Evolutionary conservation across 306 rosid genomes (phyloP), one percentile per base, ranked within the genome.

Genomic region (Sindora glabra): DNA sequence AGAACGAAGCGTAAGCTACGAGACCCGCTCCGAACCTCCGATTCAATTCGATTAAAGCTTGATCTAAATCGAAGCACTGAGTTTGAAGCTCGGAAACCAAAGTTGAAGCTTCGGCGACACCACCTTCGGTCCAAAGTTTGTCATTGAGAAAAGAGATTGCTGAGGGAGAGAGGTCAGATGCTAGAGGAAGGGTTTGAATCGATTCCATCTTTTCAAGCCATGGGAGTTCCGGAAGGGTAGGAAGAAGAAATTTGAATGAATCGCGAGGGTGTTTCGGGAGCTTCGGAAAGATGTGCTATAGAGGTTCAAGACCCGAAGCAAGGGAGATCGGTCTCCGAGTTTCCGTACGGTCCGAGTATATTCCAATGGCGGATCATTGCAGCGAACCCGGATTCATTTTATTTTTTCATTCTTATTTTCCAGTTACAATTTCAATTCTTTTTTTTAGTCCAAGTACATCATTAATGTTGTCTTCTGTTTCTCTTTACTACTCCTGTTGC

Each of bases 41-140:
- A 65, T 85, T 79, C 64, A 85, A 82, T 48, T 81, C 78, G 44
- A 66, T 9, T 18, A 87, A n/a, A 56, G 75, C 56, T 46, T 65
- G 87, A 79, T 81, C 91, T 79, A 91, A 66, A 54, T 81, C 79
- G 41, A 47, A 69, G 75, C 87, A 84, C 62, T 75, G 86, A 32
- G 63, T 40, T 69, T 71, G 89, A 32, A 67, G 91, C 81, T 42
- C n/a, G n/a, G n/a, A n/a, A n/a, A n/a, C n/a, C n/a, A n/a, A n/a
- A n/a, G n/a, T n/a, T n/a, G 89, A 32, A 67, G 91, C 81, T 42
- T 58, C 71, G 17, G 67, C 44, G 12, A 83, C 72, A 15, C 64
- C 48, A 15, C 22, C 71, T 22, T 61, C 54, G 68, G 79, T 47
- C 23, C 58, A 48, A 56, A 87, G 57, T 59, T 78, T 74, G 54